Evolutionary conservation across 2,329 filamentous ascomycete genomes (phyloP).

Genomic region (Triangularia setosa): DNA sequence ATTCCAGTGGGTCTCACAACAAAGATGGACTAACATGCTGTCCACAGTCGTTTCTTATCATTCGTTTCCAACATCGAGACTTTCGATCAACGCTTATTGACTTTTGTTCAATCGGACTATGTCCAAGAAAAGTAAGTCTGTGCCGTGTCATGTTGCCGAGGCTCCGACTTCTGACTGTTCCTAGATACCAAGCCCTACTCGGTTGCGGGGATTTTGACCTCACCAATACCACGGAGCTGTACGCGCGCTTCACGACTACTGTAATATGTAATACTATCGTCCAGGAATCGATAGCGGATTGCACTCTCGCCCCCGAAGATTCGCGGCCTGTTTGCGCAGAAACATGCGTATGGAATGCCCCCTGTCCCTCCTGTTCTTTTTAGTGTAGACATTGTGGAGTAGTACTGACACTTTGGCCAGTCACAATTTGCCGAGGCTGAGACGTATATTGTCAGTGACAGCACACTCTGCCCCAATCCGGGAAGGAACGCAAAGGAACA

Average conservation of each 20-base stretch:
- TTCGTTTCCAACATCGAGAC: constrained; percentile 70
- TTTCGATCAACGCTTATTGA: constrained; percentile 72
- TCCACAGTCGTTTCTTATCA: constrained; percentile 72
- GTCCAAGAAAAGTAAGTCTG: constrained; percentile 68
- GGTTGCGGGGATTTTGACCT: constrained; percentile 77
- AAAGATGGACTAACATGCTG: constrained; percentile 3
- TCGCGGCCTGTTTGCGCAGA: constrained; percentile 81
- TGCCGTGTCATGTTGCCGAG: not conserved
- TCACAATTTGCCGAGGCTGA: constrained; percentile 85
- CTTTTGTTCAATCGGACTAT: constrained; percentile 72
- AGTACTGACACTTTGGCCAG: constrained; percentile 39
- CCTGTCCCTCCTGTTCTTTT: constrained; percentile 13
- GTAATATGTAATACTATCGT: constrained; percentile 92
- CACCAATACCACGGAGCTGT: constrained; percentile 73
- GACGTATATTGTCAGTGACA: constrained; percentile 74
- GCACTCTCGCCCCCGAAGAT: constrained; percentile 59
- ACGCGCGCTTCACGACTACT: constrained; percentile 89
- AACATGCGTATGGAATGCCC: constrained; percentile 62
- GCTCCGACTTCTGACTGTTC: constrained; percentile 15
- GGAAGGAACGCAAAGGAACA: constrained; percentile 64
- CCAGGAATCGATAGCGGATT: constrained; percentile 75
- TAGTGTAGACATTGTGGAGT: not conserved
- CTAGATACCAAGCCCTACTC: constrained; percentile 75
- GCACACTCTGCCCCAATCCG: constrained; percentile 65
- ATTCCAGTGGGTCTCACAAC: not conserved